A percentile compares a stretch with the other conserved stretches of the same genome.
phyloP scores from a whole-genome alignment of 352 stramenopile genomes.

The Plasmopara viticola region DNA sequence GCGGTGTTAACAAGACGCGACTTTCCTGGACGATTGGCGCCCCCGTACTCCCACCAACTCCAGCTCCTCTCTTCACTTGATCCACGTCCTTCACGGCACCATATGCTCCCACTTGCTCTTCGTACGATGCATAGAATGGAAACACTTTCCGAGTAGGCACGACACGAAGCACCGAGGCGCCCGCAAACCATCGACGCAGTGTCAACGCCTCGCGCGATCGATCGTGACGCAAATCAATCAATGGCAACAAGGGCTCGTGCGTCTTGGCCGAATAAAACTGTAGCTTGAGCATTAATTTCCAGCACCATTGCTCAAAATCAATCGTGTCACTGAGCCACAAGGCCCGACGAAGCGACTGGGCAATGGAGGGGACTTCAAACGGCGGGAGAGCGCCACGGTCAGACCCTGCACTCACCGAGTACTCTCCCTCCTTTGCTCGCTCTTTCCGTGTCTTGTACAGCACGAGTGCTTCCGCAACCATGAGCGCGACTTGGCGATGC shows the following conservation, averaged over 20 bases:
- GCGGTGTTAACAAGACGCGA: constrained; percentile 24
- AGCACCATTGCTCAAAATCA: constrained; percentile 82
- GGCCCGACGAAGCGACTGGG: constrained; percentile 66
- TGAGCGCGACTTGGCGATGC: constrained; percentile 73
- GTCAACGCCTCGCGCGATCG: constrained; percentile 68
- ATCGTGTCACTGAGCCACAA: constrained; percentile 59
- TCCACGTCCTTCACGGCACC: constrained; percentile 3
- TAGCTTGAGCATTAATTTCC: constrained; percentile 78
- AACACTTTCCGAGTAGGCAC: constrained; percentile 33
- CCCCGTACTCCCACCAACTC: constrained; percentile 23
- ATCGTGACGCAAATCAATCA: constrained; percentile 72
- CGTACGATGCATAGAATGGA: constrained; percentile 50
- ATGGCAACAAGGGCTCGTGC: constrained; percentile 53
- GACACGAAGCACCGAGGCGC: constrained; percentile 25
- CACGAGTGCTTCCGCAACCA: constrained; percentile 70
- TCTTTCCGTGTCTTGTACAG: constrained; percentile 54
- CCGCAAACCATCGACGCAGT: constrained; percentile 69
- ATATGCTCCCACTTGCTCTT: constrained; percentile 27
- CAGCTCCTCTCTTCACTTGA: constrained; percentile 1
- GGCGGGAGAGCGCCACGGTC: constrained; percentile 45
- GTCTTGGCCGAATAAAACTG: constrained; percentile 72
- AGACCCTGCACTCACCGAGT: neutral
- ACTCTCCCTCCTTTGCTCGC: constrained; percentile 28
- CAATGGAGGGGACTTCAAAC: constrained; percentile 47
- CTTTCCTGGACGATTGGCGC: constrained; percentile 32